Evolutionary conservation across 2,329 filamentous ascomycete species (phyloP), one percentile per base, ranked within the genome.

Genomic region (Fusarium lateritium): DNA sequence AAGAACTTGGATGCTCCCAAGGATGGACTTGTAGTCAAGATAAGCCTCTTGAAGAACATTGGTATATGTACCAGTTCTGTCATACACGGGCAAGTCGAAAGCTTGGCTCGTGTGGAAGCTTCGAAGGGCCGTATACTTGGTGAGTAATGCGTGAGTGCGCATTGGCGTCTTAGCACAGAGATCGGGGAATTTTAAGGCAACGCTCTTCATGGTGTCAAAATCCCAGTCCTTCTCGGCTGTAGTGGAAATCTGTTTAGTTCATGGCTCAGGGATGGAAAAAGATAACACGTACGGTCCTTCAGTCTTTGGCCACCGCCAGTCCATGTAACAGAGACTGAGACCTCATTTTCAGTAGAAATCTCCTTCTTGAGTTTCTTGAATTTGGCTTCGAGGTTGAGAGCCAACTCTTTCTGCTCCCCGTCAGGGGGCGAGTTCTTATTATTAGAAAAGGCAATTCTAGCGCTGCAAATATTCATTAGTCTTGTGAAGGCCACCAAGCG

Each of bases 181-280:
- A 26, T 64, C 50, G 4, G 61, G 44, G n/a, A 64, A 64, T 39
- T 46, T 59, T 4, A 64, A 56, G 6, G 61, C 56, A 7, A 44
- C 56, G 15, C 31, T 21, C 14, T 39, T 53, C 50, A 56, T 62
- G 8, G 53, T 56, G 3, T 62, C 40, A 10, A 62, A 50, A 19
- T 31, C 34, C 58, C 58, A 62, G 15, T 62, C 58, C 5, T 52
- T 31, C n/a, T 56, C 51, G 8, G 51, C 58, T 62, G 21, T 11
- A 17, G 24, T 26, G 10, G 2, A 15, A 10, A 19, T 9, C 4
- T n/a, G 40, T 59, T 8, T 9, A 57, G 56, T 40, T 14, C 22
- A 15, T 6, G n/a, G n/a, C n/a, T n/a, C n/a, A n/a, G n/a, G n/a
- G n/a, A n/a, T n/a, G n/a, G n/a, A n/a, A n/a, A n/a, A n/a, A n/a